Conservation (phyloP, 1,284 basidiomycete genomes). For the Mycena sp. region DNA sequence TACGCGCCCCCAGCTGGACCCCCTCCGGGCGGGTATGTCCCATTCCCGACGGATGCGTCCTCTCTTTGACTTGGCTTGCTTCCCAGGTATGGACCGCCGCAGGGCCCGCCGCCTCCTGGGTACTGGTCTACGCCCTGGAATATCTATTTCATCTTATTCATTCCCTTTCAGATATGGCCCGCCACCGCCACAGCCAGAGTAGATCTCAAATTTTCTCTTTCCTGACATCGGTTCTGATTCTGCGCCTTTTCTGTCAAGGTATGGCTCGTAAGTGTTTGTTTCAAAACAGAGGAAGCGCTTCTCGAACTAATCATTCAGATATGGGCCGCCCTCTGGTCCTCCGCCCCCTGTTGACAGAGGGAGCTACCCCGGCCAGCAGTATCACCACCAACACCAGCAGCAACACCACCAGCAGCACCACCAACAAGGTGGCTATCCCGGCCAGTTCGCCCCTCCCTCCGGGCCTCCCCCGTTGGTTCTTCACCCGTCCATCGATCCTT, state of each 20-base stretch:
- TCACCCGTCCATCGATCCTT: neutral
- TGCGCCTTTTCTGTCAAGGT: neutral
- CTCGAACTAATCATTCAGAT: conserved; percentile 18
- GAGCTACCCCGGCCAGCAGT: conserved; percentile 50
- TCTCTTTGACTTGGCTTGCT: neutral
- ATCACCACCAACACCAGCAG: conserved; percentile 45
- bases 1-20: conserved; percentile 38
- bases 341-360: conserved; percentile 33
- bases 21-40: conserved; percentile 31
- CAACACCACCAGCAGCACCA: conserved; percentile 42
- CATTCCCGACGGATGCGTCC: neutral
- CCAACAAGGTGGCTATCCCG: conserved; percentile 46
- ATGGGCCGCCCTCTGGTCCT: conserved; percentile 42
- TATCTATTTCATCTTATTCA: neutral
- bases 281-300: neutral
- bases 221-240: neutral
- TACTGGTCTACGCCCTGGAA: conserved; percentile 16
- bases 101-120: conserved; percentile 45
- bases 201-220: neutral
- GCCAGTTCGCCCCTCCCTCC: conserved; percentile 36
- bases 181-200: conserved; percentile 31
- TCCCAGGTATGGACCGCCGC: conserved; percentile 44
- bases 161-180: conserved; percentile 24
- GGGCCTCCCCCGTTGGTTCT: conserved; percentile 22
- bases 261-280: conserved; percentile 1